These are phyloP conservation scores for Debaryomyces fabryi DNA, from an alignment of 1,139 yeast species.

Conservation along the genomic window DNA sequence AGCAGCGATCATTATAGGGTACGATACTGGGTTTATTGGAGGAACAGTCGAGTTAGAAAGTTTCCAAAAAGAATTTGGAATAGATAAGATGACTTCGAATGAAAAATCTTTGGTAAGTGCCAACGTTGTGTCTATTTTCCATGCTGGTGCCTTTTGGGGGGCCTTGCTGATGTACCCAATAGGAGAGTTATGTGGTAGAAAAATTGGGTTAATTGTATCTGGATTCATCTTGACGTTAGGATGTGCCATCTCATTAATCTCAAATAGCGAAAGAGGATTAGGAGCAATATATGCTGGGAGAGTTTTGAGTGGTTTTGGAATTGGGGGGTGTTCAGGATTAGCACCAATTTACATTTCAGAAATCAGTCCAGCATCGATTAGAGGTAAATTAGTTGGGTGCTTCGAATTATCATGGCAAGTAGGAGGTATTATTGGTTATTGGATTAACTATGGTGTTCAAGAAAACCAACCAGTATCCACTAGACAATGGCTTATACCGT, in stretches of 20 bases:
- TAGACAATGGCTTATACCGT: constrained; percentile 40
- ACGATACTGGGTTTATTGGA: constrained; percentile 40
- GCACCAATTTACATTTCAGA: constrained; percentile 38
- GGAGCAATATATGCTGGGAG: constrained; percentile 43
- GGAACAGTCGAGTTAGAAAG: constrained; percentile 34
- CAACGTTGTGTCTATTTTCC: constrained; percentile 38
- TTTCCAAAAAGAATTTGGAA: constrained; percentile 30
- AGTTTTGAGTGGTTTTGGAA: constrained; percentile 37
- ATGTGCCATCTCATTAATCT: constrained; percentile 37
- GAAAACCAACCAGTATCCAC: constrained; percentile 21
- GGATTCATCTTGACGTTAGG: constrained; percentile 46
- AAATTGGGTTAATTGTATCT: constrained; percentile 28
- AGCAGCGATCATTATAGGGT: constrained; percentile 39
- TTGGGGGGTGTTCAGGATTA: constrained; percentile 37
- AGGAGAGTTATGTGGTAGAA: constrained; percentile 31
- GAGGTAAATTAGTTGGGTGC: constrained; percentile 47
- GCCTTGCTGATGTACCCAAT: constrained; percentile 31
- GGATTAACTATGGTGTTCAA: constrained; percentile 34
- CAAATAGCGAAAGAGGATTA: constrained; percentile 26
- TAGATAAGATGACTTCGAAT: constrained; percentile 20
- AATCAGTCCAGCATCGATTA: constrained; percentile 32
- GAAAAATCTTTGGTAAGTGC: constrained; percentile 22
- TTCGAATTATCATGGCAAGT: constrained; percentile 55
- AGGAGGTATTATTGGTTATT: constrained; percentile 49
- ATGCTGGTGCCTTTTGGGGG: constrained; percentile 40